Percentiles rank a stretch among this genome's conserved stretches.
Conservation (phyloP, 371 early-diverging fungal genomes). For the Parasitella parasitica region DNA sequence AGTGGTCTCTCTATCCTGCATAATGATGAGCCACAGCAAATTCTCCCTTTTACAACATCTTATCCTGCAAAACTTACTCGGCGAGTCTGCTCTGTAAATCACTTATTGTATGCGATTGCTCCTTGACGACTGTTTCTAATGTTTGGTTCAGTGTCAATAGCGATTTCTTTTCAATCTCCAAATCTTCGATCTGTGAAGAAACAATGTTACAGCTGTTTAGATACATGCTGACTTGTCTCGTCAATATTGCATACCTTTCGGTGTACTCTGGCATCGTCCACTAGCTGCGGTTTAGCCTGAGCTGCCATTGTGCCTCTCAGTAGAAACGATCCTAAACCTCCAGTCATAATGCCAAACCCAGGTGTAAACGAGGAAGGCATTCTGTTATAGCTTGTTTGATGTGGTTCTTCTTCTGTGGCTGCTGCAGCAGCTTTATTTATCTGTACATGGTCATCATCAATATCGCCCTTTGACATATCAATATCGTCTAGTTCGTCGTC, state of each 20-base stretch:
- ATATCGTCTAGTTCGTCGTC: neutral
- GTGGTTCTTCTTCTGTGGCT: neutral
- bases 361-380: slow-evolving; percentile 10
- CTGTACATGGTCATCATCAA: neutral
- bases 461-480: neutral
- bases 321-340: slow-evolving; percentile 21
- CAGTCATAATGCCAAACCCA: slow-evolving; percentile 9
- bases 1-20: slow-evolving; percentile 36
- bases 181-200: slow-evolving; percentile 42
- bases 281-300: neutral
- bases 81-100: slow-evolving; percentile 42
- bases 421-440: neutral
- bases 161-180: slow-evolving; percentile 54
- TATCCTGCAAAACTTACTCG: slow-evolving; percentile 20
- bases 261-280: slow-evolving; percentile 43
- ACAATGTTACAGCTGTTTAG: too few species aligned
- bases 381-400: neutral
- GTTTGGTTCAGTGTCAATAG: slow-evolving; percentile 44
- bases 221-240: too few species aligned
- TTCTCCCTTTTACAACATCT: neutral
- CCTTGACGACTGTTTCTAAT: slow-evolving; percentile 43
- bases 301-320: slow-evolving; percentile 13
- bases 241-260: slow-evolving; percentile 40
- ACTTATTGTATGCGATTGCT: slow-evolving; percentile 38
- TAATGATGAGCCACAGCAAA: neutral